A percentile compares a stretch with the other conserved stretches of the same genome.
Evolutionary conservation across 2,329 filamentous ascomycete species (phyloP).

Genomic region (Arthrobotrys iridis): DNA sequence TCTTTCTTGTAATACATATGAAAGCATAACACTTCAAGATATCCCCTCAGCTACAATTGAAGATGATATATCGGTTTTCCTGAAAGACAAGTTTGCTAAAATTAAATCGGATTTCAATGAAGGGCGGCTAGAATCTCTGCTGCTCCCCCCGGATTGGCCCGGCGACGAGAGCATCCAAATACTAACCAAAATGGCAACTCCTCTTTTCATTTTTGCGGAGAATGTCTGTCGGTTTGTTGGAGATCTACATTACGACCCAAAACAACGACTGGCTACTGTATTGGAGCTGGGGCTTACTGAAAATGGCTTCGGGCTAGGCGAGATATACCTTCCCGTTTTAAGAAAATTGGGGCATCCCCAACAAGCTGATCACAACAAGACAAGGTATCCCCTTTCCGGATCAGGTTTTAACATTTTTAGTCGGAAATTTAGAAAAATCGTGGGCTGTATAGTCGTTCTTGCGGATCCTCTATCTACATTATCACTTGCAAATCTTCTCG

Average conservation of each 20-base stretch:
- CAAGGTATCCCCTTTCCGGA: too few species aligned
- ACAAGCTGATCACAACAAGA: neutral
- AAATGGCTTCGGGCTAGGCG: neutral
- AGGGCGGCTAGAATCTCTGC: too few species aligned
- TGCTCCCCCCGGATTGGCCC: conserved; percentile 50
- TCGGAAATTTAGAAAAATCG: neutral
- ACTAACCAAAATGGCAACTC: conserved; percentile 54
- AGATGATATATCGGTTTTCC: conserved; percentile 58
- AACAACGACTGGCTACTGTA: conserved; percentile 15
- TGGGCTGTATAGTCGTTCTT: conserved; percentile 9
- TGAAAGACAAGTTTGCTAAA: conserved; percentile 51
- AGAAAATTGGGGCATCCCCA: neutral
- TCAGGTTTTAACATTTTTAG: neutral
- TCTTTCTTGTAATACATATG: conserved; percentile 38
- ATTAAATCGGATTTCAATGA: conserved; percentile 40
- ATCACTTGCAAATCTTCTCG: conserved; percentile 11
- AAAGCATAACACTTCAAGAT: conserved; percentile 33
- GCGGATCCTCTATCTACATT: neutral
- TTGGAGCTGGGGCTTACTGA: neutral
- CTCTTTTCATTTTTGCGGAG: conserved; percentile 59
- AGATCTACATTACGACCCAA: conserved; percentile 9
- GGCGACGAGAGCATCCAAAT: conserved; percentile 44
- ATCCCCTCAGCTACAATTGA: conserved; percentile 47
- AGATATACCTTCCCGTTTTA: conserved; percentile 9
- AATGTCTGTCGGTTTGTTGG: conserved; percentile 58